A percentile compares a stretch with the other conserved stretches of the same genome.
Evolutionary conservation across 1,284 basidiomycete genomes (phyloP).

Genomic region (Trichosporon ovoides): DNA sequence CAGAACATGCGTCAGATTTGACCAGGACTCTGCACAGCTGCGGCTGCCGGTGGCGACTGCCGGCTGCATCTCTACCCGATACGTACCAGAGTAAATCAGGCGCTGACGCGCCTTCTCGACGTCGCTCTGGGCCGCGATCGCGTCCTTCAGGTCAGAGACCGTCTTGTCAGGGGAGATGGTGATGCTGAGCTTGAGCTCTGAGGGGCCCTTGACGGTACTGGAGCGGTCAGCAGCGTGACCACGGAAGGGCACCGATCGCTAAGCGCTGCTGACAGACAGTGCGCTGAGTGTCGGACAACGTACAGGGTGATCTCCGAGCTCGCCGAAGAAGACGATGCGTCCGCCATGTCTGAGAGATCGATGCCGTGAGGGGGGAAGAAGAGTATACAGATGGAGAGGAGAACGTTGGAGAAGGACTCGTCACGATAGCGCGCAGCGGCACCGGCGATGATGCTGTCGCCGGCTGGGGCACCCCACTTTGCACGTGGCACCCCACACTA

Average conservation of each 20-base stretch:
- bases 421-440: not conserved
- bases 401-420: constrained; percentile 3
- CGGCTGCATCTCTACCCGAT: not conserved
- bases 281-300: constrained; percentile 2
- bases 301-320: constrained; percentile 29
- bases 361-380: not conserved
- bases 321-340: constrained; percentile 21
- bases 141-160: constrained; percentile 76
- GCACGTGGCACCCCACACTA: constrained; percentile 1
- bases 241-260: not conserved
- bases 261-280: not conserved
- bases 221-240: constrained; percentile 1
- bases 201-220: constrained; percentile 60
- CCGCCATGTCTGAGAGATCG: constrained; percentile 19
- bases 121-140: constrained; percentile 73
- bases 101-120: constrained; percentile 79
- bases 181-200: constrained; percentile 82
- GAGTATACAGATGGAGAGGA: not conserved
- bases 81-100: constrained; percentile 74
- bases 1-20: constrained; percentile 6
- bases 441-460: not conserved
- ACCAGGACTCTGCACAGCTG: not conserved
- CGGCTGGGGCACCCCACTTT: constrained; percentile 2
- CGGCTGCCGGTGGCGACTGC: not conserved
- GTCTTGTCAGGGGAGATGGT: constrained; percentile 64